phyloP scores from a whole-genome alignment of 2,329 filamentous ascomycete genomes.

The Pezicula carpinea region DNA sequence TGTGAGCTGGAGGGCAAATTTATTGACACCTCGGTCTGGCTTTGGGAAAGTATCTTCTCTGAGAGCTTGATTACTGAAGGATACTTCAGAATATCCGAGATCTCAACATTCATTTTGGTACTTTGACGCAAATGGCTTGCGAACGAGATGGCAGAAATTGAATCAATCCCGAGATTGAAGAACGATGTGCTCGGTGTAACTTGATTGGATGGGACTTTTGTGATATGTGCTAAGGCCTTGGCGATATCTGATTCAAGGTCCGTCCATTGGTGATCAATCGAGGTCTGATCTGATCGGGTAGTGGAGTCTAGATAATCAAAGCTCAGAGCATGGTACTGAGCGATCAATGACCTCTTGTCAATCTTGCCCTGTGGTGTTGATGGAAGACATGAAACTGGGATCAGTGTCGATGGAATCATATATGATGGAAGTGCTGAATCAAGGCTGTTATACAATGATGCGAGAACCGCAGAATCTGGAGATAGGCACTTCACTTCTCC shows the following conservation, averaged over 20 bases:
- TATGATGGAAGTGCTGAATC: slow-evolving; percentile 59
- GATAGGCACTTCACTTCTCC: slow-evolving; percentile 28
- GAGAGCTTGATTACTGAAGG: slow-evolving; percentile 61
- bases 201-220: slow-evolving; percentile 38
- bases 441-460: slow-evolving; percentile 50
- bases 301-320: slow-evolving; percentile 38
- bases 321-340: slow-evolving; percentile 42
- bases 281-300: slow-evolving; percentile 10
- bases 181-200: slow-evolving; percentile 68
- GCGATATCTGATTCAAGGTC: slow-evolving; percentile 52
- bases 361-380: slow-evolving; percentile 72
- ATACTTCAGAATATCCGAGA: slow-evolving; percentile 67
- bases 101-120: slow-evolving; percentile 47
- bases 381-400: slow-evolving; percentile 67
- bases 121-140: slow-evolving; percentile 49
- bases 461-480: slow-evolving; percentile 31
- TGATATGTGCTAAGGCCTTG: slow-evolving; percentile 44
- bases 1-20: background rate
- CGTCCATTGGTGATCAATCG: slow-evolving; percentile 38
- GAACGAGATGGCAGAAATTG: slow-evolving; percentile 72
- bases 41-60: slow-evolving; percentile 20
- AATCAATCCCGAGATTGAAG: slow-evolving; percentile 75
- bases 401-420: slow-evolving; percentile 72
- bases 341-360: slow-evolving; percentile 51
- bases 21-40: background rate